Evolutionary conservation across 345 rosid genomes (phyloP).

Genomic region (Excoecaria agallocha): DNA sequence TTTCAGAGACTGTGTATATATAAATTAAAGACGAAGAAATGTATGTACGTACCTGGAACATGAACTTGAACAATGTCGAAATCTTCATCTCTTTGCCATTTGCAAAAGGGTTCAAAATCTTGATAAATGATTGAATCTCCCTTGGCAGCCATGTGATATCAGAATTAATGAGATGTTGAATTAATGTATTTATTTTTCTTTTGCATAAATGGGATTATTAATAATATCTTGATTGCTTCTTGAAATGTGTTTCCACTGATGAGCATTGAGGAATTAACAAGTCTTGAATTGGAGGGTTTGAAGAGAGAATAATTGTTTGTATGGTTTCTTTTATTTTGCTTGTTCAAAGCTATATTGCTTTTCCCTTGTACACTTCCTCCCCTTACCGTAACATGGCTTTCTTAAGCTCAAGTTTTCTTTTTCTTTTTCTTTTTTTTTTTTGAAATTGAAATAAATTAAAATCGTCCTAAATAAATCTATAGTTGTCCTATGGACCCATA

Average conservation of each 20-base stretch:
- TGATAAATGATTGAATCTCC: constrained; percentile 17
- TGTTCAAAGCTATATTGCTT: neutral
- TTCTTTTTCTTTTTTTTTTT: too few species aligned
- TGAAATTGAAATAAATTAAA: too few species aligned
- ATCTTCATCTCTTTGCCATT: constrained; percentile 34
- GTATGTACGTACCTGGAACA: constrained; percentile 38
- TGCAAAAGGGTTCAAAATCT: constrained; percentile 54
- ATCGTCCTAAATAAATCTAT: too few species aligned
- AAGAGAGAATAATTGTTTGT: neutral
- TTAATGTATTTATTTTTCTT: too few species aligned
- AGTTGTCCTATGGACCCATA: too few species aligned
- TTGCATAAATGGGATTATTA: too few species aligned
- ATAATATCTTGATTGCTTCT: too few species aligned
- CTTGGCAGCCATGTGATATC: neutral
- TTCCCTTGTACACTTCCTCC: neutral
- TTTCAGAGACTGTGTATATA: neutral
- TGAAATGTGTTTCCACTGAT: too few species aligned
- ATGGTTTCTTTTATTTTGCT: neutral
- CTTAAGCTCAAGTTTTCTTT: too few species aligned
- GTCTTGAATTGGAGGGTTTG: neutral
- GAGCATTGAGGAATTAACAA: too few species aligned
- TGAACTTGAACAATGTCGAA: constrained; percentile 40
- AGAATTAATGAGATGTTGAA: neutral
- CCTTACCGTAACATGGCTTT: neutral
- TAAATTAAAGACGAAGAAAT: neutral